Evolutionary conservation across 1,284 basidiomycete species (phyloP).

Genomic region (Microstroma glucosiphilum): DNA sequence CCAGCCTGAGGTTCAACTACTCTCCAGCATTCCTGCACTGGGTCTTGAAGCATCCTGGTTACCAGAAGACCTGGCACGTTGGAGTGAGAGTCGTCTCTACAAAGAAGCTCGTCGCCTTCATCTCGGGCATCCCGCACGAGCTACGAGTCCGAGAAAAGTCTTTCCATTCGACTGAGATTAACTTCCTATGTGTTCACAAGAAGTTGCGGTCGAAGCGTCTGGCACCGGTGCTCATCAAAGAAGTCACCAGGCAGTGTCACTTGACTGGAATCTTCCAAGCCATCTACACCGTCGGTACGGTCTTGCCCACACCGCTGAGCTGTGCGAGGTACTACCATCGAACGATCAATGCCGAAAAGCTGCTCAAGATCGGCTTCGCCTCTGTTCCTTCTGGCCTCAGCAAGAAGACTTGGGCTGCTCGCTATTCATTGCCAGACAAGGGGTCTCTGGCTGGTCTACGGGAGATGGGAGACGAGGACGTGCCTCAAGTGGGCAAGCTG

Average conservation of each 20-base stretch:
- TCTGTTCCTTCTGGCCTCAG: conserved; percentile 52
- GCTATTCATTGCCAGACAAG: conserved; percentile 29
- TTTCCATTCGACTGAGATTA: conserved; percentile 67
- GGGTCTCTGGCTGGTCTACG: conserved; percentile 60
- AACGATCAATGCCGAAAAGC: conserved; percentile 81
- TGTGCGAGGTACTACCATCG: conserved; percentile 78
- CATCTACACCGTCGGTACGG: conserved; percentile 70
- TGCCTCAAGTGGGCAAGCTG: conserved; percentile 68
- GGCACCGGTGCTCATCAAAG: conserved; percentile 94
- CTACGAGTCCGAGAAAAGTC: conserved; percentile 38
- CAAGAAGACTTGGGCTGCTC: conserved; percentile 28
- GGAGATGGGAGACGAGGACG: conserved; percentile 78
- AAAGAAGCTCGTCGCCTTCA: conserved; percentile 87
- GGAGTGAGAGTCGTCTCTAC: conserved; percentile 83
- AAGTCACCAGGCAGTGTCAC: conserved; percentile 89
- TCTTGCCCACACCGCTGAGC: conserved; percentile 42
- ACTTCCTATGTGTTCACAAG: conserved; percentile 97
- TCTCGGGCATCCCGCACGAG: conserved; percentile 75
- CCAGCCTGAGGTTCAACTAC: conserved; percentile 92
- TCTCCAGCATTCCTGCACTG: conserved; percentile 89
- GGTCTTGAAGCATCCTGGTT: conserved; percentile 91
- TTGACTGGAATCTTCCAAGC: conserved; percentile 90
- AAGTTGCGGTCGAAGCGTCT: conserved; percentile 91
- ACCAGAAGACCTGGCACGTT: conserved; percentile 76
- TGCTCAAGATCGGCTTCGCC: conserved; percentile 87